phyloP scores from a whole-genome alignment of 208 protist genomes.

The Dictyostelium gargantuum region DNA sequence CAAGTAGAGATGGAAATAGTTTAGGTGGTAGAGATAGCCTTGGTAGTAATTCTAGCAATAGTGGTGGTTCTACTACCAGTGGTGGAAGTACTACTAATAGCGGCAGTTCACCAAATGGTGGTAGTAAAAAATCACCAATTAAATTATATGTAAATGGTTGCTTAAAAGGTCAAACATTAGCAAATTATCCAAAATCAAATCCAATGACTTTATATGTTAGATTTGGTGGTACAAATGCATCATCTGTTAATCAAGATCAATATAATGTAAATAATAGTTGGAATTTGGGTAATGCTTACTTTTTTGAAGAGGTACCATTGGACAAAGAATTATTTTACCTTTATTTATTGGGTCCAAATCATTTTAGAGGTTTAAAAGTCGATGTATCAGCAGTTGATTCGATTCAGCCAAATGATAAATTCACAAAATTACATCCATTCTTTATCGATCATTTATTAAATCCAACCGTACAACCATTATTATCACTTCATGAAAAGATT shows the following conservation, averaged over 20 bases:
- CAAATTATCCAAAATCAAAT: constrained; percentile 35
- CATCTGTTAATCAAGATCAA: neutral
- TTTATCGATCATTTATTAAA: constrained; percentile 33
- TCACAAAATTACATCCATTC: constrained; percentile 32
- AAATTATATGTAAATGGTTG: constrained; percentile 61
- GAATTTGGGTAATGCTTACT: constrained; percentile 44
- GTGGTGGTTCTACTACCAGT: neutral
- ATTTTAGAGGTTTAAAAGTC: constrained; percentile 41
- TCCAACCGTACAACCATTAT: neutral
- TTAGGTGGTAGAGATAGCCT: neutral
- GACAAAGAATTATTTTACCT: constrained; percentile 61
- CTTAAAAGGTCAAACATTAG: neutral
- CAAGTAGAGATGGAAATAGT: no score
- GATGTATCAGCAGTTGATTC: constrained; percentile 5
- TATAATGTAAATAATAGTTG: neutral
- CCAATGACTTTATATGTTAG: neutral
- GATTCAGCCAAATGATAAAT: constrained; percentile 1
- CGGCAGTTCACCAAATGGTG: no score
- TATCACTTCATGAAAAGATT: constrained; percentile 45
- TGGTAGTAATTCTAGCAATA: neutral
- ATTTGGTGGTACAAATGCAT: constrained; percentile 38
- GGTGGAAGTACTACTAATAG: no score
- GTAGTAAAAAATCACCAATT: neutral
- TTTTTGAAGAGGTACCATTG: constrained; percentile 40
- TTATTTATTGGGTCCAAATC: constrained; percentile 32